Base-by-base conservation (phyloP, 2,329 filamentous ascomycete species). In the Colletotrichum filicis region DNA sequence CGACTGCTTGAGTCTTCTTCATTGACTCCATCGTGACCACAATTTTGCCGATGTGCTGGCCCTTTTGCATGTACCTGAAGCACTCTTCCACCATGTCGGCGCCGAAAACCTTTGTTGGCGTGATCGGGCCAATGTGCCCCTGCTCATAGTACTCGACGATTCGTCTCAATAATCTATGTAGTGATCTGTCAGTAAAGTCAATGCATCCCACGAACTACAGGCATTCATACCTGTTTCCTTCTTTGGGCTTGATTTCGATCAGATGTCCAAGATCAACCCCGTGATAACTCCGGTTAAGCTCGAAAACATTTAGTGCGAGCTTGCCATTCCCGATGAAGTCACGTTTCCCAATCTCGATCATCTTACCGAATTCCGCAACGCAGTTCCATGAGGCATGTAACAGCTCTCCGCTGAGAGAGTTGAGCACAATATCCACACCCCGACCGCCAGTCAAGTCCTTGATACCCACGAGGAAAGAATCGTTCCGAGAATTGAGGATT, bases 271-370 rank as follows among this genome's bases (percentile, higher is more conserved):
- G 66, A 32, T 75, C 73, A 4, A 75, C 57, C 16, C 74, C 73
- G 4, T 65, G 56, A 37, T 81, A 83, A 1, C 76, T 77, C 0
- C 80, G 78, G 2, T 79, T 81, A 0, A 61, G 79, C 67, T 52
- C 63, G 12, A 75, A 75, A 9, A 58, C 56, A n/a, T 74, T 69
- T 83, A 88, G 85, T 2, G 83, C 82, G 1, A 88, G 79, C 4
- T 79, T 77, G 3, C 79, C 82, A n/a, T 82, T 82, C 1, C 80
- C 80, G 9, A 80, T 74, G 6, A 85, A 76, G 57, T 87, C 84
- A 3, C 80, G 77, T 70, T 83, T 82, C 4, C 83, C 83, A 26
- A 86, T 81, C 60, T 87, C 85, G 0, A 86, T 68, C 75, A 87
- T 82, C 2, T 76, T 79, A 1, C 83, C 85, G 56, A 82, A 83